phyloP scores from a whole-genome alignment of 495 filamentous ascomycete genomes.

The Daldinia decipiens region DNA sequence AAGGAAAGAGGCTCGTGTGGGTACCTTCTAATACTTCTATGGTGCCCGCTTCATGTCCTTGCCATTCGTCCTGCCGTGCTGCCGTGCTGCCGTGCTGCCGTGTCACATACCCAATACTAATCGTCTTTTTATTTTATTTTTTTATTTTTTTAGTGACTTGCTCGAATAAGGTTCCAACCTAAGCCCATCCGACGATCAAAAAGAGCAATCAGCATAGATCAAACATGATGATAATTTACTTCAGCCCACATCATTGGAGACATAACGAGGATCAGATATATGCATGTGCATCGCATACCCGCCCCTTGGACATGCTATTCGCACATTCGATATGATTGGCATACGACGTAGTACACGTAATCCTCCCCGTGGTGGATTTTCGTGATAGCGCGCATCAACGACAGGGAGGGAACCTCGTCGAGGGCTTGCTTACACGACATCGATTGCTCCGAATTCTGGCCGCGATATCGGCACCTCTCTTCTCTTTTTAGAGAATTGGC shows the following conservation, averaged over 20 bases:
- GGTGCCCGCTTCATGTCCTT: background rate
- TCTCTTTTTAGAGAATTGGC: slow-evolving; percentile 5
- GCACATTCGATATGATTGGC: slow-evolving; percentile 14
- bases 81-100: background rate
- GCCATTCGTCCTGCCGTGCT: background rate
- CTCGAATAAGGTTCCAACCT: background rate
- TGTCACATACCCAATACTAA: no score
- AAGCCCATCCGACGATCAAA: background rate
- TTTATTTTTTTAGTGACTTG: slow-evolving; percentile 1
- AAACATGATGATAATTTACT: background rate
- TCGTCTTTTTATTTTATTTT: background rate
- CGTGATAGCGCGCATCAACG: slow-evolving; percentile 14
- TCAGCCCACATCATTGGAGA: slow-evolving; percentile 2
- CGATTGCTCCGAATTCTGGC: slow-evolving; percentile 34
- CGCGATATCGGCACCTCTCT: slow-evolving; percentile 30
- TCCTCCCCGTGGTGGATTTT: slow-evolving; percentile 8
- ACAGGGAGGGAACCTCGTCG: slow-evolving; percentile 16
- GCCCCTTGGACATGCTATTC: slow-evolving; percentile 10
- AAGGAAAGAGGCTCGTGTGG: background rate
- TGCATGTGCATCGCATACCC: slow-evolving; percentile 41
- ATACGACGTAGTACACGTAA: slow-evolving; percentile 35
- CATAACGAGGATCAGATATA: background rate
- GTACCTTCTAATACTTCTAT: background rate
- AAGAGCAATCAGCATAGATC: slow-evolving; percentile 1
- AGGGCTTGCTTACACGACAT: slow-evolving; percentile 22